These are phyloP conservation scores for Chamaenerion angustifolium DNA, from an alignment of 345 rosid genomes.

Conservation along the genomic window DNA sequence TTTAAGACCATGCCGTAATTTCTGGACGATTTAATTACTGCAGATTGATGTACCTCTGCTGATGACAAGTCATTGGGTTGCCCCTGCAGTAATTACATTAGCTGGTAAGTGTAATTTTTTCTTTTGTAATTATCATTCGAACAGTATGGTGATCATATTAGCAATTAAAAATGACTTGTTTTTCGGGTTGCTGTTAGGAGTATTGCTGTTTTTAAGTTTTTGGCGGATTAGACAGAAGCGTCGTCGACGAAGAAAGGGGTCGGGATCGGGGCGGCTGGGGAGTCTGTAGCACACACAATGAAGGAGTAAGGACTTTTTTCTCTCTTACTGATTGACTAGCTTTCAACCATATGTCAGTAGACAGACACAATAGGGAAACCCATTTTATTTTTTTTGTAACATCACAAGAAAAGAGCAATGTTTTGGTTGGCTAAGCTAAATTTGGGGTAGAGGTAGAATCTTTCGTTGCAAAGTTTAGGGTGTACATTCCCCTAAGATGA, in stretches of 20 bases:
- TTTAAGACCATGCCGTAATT: not conserved
- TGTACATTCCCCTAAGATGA: too few relatives aligned
- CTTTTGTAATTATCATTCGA: not conserved
- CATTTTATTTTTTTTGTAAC: too few relatives aligned
- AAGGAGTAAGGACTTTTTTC: constrained; percentile 2
- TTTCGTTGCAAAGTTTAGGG: too few relatives aligned
- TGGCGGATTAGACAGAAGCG: constrained; percentile 73
- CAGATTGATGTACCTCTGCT: constrained; percentile 72
- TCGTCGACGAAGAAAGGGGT: constrained; percentile 52
- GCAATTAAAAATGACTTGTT: not conserved
- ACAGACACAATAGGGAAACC: too few relatives aligned
- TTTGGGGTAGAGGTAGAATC: too few relatives aligned
- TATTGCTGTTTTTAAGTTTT: constrained; percentile 47
- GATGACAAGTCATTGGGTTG: constrained; percentile 62
- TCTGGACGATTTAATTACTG: constrained; percentile 5
- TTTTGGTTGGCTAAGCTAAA: too few relatives aligned
- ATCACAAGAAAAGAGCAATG: too few relatives aligned
- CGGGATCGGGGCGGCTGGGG: constrained; percentile 38
- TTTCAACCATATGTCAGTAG: too few relatives aligned
- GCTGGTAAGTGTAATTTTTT: constrained; percentile 31
- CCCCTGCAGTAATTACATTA: constrained; percentile 52
- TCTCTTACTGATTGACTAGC: not conserved
- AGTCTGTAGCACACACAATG: constrained; percentile 16
- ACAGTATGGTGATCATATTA: not conserved
- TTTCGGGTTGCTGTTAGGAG: constrained; percentile 27